These are phyloP conservation scores for Pisolithus microcarpus DNA, from an alignment of 768 basidiomycete species.

Conservation along the genomic window DNA sequence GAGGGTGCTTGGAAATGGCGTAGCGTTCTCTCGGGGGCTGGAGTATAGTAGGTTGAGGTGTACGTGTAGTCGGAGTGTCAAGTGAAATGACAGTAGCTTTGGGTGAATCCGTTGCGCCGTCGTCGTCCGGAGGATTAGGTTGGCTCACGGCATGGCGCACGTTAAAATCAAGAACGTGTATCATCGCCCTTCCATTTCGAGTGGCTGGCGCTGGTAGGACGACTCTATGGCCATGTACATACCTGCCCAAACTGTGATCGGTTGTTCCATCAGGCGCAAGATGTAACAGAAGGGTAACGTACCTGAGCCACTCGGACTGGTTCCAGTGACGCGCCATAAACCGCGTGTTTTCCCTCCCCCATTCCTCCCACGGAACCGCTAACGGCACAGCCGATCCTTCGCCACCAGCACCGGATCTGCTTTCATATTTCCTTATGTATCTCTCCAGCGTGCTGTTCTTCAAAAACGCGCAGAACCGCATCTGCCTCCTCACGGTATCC, in stretches of 20 bases:
- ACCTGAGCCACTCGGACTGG: conserved; percentile 38
- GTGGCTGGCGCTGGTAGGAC: conserved; percentile 15
- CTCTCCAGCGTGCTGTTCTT: conserved; percentile 26
- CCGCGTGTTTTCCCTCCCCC: conserved; percentile 33
- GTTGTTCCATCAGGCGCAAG: background rate
- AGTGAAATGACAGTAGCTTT: background rate
- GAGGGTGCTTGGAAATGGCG: background rate
- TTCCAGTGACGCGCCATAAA: conserved; percentile 19
- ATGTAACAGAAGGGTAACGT: background rate
- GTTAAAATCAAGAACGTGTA: conserved; percentile 29
- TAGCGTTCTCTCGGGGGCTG: background rate
- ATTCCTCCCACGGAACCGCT: conserved; percentile 29
- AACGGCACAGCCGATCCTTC: background rate
- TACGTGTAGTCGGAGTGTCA: background rate
- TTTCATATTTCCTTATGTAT: conserved; percentile 5
- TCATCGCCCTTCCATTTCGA: conserved; percentile 5
- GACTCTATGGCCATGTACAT: conserved; percentile 38
- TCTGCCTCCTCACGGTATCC: conserved; percentile 7
- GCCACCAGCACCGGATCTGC: background rate
- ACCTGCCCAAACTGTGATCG: conserved; percentile 16
- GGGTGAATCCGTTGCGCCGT: background rate
- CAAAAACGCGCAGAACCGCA: conserved; percentile 23
- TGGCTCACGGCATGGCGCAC: conserved; percentile 4
- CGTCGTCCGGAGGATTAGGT: background rate
- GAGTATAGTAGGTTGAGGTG: background rate